Evolutionary conservation across 148 eudicot species (phyloP).

Genomic region (Persicaria maculosa): DNA sequence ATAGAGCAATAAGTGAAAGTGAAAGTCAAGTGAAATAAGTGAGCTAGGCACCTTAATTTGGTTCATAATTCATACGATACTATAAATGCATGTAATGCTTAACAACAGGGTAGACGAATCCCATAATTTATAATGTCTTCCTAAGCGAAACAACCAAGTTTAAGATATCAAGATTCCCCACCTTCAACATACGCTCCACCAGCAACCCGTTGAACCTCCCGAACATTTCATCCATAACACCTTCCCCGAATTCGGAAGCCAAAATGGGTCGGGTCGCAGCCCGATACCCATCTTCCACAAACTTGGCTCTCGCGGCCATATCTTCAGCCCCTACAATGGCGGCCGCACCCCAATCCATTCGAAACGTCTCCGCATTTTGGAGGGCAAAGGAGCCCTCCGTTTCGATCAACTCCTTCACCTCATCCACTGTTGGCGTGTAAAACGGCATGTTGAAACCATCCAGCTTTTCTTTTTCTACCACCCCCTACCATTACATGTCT

Average conservation of each 20-base stretch:
- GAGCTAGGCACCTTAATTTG: no score
- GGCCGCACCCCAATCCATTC: slow-evolving; percentile 23
- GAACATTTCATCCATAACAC: neutral
- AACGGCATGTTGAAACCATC: neutral
- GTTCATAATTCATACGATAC: no score
- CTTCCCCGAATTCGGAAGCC: slow-evolving; percentile 5
- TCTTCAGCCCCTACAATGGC: neutral
- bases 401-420: slow-evolving; percentile 15
- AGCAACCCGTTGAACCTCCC: neutral
- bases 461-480: neutral
- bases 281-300: neutral
- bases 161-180: neutral
- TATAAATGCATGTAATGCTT: no score
- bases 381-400: slow-evolving; percentile 26
- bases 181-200: neutral
- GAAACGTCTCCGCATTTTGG: slow-evolving; percentile 19
- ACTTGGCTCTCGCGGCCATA: neutral
- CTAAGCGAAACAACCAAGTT: neutral
- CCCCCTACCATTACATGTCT: neutral
- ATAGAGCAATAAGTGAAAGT: no score
- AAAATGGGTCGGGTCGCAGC: neutral
- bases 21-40: no score
- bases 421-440: slow-evolving; percentile 5
- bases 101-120: no score
- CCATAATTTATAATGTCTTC: neutral